Evolutionary conservation across 2,329 filamentous ascomycete species (phyloP), one percentile per base, ranked within the genome.

Genomic region (Alternaria ventricosa): DNA sequence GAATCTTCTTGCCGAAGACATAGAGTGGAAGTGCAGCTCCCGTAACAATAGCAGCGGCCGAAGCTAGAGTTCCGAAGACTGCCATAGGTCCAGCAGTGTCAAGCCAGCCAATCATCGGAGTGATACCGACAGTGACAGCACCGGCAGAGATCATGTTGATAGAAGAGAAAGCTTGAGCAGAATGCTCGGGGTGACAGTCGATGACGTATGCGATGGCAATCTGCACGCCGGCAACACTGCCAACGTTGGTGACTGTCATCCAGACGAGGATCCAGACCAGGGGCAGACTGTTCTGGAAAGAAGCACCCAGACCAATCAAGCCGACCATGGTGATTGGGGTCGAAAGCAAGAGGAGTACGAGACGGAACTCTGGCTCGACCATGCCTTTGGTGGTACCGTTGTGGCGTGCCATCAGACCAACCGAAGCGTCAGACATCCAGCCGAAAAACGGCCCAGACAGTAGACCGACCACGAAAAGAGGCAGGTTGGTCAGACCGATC

Each of bases 401-500:
- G 44, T 64, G 45, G 30, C 60, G 60, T 1, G 57, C 65, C 65
- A 68, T 63, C 13, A 59, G 45, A 11, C 15, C 28, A 9, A 66
- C 65, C 2, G 60, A 63, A 10, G 49, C 33, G 33, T 68, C 65
- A 10, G 65, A 65, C 55, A 68, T 36, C 65, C 63, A 68, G 15
- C 65, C 65, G 15, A 61, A 63, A 2, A 68, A 54, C 10, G 63
- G 63, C 7, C 60, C 60, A 23, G 55, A 28, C 49, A 68, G 12
- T 11, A 68, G 43, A 25, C 63, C 60, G 11, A 59, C 60, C 10
- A 68, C 22, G 30, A 68, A 64, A 5, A 59, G 41, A 8, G 65
- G 65, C 13, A 68, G 22, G 47, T 68, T 68, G 13, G 60, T 68
- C 33, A 68, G 49, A 27, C 63, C 65, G 20, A 68, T 68, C 51